Conservation (phyloP, 345 rosid species). For the Brassica napus region DNA sequence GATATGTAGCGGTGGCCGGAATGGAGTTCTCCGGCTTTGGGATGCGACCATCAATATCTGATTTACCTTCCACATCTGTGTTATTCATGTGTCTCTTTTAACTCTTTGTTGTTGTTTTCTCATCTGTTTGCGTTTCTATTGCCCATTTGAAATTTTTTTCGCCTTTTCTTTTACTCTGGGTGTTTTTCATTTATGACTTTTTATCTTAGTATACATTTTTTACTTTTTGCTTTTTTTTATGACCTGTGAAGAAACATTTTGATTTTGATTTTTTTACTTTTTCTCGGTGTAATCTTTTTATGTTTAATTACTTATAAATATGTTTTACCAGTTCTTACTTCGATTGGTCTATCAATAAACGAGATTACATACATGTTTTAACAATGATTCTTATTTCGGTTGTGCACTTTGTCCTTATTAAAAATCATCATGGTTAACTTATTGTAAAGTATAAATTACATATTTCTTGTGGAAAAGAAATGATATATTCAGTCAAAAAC, state of each 20-base stretch:
- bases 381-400: background rate
- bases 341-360: background rate
- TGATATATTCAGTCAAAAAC: background rate
- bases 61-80: slow-evolving; percentile 17
- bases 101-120: slow-evolving; percentile 9
- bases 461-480: background rate
- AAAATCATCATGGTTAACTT: background rate
- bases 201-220: background rate
- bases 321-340: background rate
- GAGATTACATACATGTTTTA: background rate
- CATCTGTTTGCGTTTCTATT: too few species aligned
- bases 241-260: too few species aligned
- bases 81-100: slow-evolving; percentile 9
- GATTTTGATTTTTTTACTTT: too few species aligned
- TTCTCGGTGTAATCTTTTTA: too few species aligned
- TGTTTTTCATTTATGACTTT: background rate
- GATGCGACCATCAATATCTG: slow-evolving; percentile 97
- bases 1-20: slow-evolving; percentile 97
- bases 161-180: background rate
- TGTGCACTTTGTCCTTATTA: background rate
- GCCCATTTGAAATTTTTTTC: too few species aligned
- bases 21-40: slow-evolving; percentile 94
- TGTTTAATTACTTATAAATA: background rate
- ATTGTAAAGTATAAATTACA: background rate
- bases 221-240: too few species aligned